Evolutionary conservation across 352 stramenopile genomes (phyloP), one percentile per base, ranked within the genome.

Genomic region (Phytophthora sp.): DNA sequence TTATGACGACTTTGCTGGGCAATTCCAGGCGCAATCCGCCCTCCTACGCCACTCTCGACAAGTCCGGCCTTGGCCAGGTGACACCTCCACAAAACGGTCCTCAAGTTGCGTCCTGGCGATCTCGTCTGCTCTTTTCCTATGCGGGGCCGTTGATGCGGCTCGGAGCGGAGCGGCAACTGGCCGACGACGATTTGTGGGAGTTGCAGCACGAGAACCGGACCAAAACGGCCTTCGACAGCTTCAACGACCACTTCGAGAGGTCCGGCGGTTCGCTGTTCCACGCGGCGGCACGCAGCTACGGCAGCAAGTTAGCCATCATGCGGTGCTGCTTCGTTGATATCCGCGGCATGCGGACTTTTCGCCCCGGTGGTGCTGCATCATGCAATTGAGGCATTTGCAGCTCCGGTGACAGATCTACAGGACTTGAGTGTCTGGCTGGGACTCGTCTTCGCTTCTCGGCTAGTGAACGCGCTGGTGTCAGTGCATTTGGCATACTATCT

Each of bases 321-420:
- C 18, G 74, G 70, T 13, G 4, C 69, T 9, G 53, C 52, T 0
- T 62, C 68, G 0, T 26, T 64, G 2, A 18, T 77, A 23, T 52
- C 58, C 20, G 48, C 56, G 1, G 50, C 43, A 0, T 69, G 62
- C 37, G 23, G 28, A 21, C 17, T 83, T 12, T 79, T 79, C 12
- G 68, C 68, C 15, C 77, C 74, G 1, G 48, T 67, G 4, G 72
- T 87, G 44, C 46, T 84, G 18, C 62, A 78, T 20, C 61, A 82
- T n/a, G 59, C 82, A 20, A 69, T 83, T 23, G 65, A 70, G 20
- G 57, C 71, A 3, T 76, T 86, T 27, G 35, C 49, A 20, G 50
- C 42, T 5, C 60, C 67, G 0, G 37, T 55, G 34, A 61, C 78
- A 18, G 57, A 82, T 27, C 9, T 69, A n/a, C 7, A 18, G 2